phyloP scores from a whole-genome alignment of 441 rosid species.

The Gossypium gossypioides region DNA sequence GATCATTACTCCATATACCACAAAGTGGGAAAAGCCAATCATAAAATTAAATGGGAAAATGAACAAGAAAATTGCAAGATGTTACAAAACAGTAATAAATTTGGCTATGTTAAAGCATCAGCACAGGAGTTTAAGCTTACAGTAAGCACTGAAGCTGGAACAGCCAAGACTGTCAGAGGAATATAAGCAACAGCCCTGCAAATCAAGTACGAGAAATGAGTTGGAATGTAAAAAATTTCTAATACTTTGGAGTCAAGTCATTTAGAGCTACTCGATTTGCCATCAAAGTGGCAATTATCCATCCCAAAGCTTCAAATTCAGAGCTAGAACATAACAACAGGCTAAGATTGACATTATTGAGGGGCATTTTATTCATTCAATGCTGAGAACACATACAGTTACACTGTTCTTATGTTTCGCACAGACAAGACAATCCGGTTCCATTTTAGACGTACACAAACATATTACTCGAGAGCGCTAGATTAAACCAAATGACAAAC shows the following conservation, averaged over 20 bases:
- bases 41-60: not conserved
- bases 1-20: not conserved
- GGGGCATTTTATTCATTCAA: not conserved
- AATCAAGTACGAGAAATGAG: slow-evolving; percentile 19
- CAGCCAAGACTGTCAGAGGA: slow-evolving; percentile 92
- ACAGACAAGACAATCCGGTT: not conserved
- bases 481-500: not conserved
- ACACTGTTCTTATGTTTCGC: not conserved
- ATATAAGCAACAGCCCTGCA: slow-evolving; percentile 92
- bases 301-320: not conserved
- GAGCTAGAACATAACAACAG: not conserved
- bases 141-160: slow-evolving; percentile 95
- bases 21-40: not conserved
- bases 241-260: not conserved
- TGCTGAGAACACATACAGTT: not conserved
- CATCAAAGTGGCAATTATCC: not conserved
- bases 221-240: not conserved
- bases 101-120: slow-evolving; percentile 3
- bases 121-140: slow-evolving; percentile 31
- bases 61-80: not conserved
- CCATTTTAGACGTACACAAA: not conserved
- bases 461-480: not conserved
- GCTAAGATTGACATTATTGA: not conserved
- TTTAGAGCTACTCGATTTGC: not conserved
- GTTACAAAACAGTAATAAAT: not conserved